Evolutionary conservation across 2,329 filamentous ascomycete species (phyloP), one percentile per base, ranked within the genome.

Genomic region (Fusarium oligoseptatum): DNA sequence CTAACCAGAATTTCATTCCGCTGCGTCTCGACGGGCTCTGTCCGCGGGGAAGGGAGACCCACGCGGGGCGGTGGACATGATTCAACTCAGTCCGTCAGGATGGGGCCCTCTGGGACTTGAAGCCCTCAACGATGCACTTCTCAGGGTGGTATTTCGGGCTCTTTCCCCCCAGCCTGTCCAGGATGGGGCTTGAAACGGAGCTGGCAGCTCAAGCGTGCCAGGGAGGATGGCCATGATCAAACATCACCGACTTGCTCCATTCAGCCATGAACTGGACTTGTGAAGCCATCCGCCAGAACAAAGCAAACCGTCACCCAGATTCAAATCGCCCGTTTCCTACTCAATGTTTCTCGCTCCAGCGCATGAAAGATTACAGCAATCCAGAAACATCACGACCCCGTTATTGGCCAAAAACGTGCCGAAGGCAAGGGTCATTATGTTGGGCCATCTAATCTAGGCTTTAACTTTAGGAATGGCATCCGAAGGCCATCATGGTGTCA

Each of bases 41-140:
- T 24, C 37, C 55, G 72, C 70, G 72, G 72, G 72, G 72, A 75
- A 75, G 66, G 68, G 65, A 48, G 57, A 65, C 56, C 43, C 62
- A 65, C 45, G 66, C 50, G 36, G 61, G 63, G 64, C 50, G 62
- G 69, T 69, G 60, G 64, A 58, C 64, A 73, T 67, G 60, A 55
- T 57, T 68, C 60, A 64, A 60, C 52, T 70, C 66, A 67, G 60
- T 60, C 29, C 52, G 52, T 15, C 48, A 57, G 55, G 65, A 61
- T 60, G 67, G 56, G 68, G 52, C 37, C 39, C 52, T 43, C 39
- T 58, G 45, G 50, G 43, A 24, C 43, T 55, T 62, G 58, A 34
- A 32, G 61, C 37, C 64, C 56, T 63, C 32, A 61, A 60, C 61
- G 64, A 72, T 50, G 57, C 61, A 20, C 27, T 32, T 12, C 55